These are phyloP conservation scores for Xylaria sp. DNA, from an alignment of 2,329 filamentous ascomycete genomes.

Conservation along the genomic window DNA sequence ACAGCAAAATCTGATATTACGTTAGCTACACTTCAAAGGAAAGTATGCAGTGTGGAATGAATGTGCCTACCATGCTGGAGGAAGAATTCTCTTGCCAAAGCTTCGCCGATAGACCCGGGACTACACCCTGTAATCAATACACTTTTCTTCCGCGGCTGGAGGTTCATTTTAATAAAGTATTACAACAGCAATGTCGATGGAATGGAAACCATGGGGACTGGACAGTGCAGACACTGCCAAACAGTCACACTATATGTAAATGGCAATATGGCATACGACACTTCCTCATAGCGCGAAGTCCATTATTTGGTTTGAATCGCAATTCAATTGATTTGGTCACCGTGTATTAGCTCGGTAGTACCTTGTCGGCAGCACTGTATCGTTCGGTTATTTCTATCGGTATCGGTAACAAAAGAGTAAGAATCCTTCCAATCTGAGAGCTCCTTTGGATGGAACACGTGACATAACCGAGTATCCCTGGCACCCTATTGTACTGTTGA, in stretches of 20 bases:
- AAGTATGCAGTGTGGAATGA: background rate
- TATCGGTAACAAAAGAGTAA: slow-evolving; percentile 29
- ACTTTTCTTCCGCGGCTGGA: slow-evolving; percentile 15
- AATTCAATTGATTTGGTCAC: background rate
- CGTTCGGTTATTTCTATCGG: slow-evolving; percentile 30
- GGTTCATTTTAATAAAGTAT: slow-evolving; percentile 21
- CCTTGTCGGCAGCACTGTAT: slow-evolving; percentile 1
- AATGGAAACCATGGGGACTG: background rate
- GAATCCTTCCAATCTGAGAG: slow-evolving; percentile 9
- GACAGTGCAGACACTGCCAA: background rate
- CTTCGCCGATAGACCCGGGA: slow-evolving; percentile 34
- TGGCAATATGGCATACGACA: background rate
- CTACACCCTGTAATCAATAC: slow-evolving; percentile 35
- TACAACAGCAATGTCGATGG: background rate
- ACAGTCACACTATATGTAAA: slow-evolving; percentile 18
- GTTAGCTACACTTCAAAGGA: slow-evolving; percentile 9
- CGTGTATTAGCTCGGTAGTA: background rate
- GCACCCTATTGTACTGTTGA: background rate
- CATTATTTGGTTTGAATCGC: background rate
- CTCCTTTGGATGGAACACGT: background rate
- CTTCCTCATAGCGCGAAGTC: background rate
- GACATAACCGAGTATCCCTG: slow-evolving; percentile 28
- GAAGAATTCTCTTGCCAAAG: slow-evolving; percentile 34
- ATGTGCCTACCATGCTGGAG: slow-evolving; percentile 18
- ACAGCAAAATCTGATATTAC: slow-evolving; percentile 20